Percentiles rank a stretch among this genome's conserved stretches.
phyloP scores from a whole-genome alignment of 306 rosid genomes.

The Vicia villosa region DNA sequence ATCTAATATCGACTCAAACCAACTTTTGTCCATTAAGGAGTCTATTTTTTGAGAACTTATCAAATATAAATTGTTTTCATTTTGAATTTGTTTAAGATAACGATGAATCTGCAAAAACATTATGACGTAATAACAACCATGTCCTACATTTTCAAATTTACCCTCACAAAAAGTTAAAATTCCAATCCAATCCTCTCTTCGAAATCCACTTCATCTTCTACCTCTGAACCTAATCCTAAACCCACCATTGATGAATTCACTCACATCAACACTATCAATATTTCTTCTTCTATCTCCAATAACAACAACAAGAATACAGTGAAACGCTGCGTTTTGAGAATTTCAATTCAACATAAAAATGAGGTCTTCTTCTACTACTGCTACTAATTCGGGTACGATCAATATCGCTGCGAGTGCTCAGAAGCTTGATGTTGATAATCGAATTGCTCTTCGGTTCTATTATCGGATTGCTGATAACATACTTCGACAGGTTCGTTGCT shows the following conservation, averaged over 20 bases:
- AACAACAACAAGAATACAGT: slow-evolving; percentile 8
- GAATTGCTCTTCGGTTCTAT: slow-evolving; percentile 79
- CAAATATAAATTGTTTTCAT: no score
- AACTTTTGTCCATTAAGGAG: no score
- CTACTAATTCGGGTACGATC: slow-evolving; percentile 57
- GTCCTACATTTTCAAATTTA: background rate
- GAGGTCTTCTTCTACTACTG: slow-evolving; percentile 53
- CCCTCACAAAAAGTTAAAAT: slow-evolving; percentile 44
- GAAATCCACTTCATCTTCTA: background rate
- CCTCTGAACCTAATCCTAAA: slow-evolving; percentile 31
- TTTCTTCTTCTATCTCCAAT: no score
- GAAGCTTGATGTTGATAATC: slow-evolving; percentile 70
- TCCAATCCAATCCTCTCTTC: slow-evolving; percentile 16
- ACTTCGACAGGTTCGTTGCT: slow-evolving; percentile 70
- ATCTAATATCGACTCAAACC: no score
- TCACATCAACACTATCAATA: background rate
- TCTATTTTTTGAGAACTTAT: no score
- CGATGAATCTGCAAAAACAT: no score
- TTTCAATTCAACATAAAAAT: background rate
- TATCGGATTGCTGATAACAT: slow-evolving; percentile 83
- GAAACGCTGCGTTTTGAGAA: slow-evolving; percentile 10
- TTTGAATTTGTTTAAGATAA: no score
- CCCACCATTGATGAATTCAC: slow-evolving; percentile 51
- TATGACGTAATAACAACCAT: background rate
- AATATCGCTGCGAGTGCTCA: slow-evolving; percentile 76